Evolutionary conservation across 2,329 filamentous ascomycete genomes (phyloP), one percentile per base, ranked within the genome.

Genomic region (Phialophora verrucosa): DNA sequence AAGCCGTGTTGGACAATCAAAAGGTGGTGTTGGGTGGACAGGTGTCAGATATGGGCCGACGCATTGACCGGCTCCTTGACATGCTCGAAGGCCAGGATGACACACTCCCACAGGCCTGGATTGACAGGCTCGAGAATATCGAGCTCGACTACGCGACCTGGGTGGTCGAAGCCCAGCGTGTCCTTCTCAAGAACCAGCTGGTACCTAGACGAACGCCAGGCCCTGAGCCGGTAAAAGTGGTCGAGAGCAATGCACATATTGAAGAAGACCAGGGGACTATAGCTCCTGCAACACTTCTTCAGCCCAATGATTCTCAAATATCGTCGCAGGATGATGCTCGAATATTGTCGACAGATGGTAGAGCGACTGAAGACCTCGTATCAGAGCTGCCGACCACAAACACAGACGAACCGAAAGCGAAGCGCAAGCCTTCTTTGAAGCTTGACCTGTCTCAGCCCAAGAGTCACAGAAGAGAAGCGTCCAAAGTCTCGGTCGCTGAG

Each of bases 11-110:
- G n/a, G 77, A 79, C 54, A 78, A 77, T 17, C 77, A 77, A 54
- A 78, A 78, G 57, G 78, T 85, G 2, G 83, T 88, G 8, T 81
- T 98, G 35, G 87, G 90, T 64, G 81, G 85, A 35, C 91, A 90
- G 71, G 87, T 97, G 38, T 82, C 86, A 14, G 84, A 84, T 42
- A 84, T 93, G 0, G 94, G 92, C 0, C 85, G 85, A 56, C 85
- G 88, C 47, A 83, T 98, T 68, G 95, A 99, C 76, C 87, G 84
- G 59, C 92, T 97, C 85, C 84, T 99, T 14, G 93, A 99, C 77
- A 85, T 87, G 35, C 83, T 98, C 1, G 95, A 98, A 77, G 93
- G 92, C 1, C 84, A 88, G 62, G 84, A 90, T 51, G 95, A 99
- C 74, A 92, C 90, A 0, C 81, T 99, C 10, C 95, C 95, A 0